These are phyloP conservation scores for Sinapis alba DNA, from an alignment of 441 rosid genomes.

Conservation along the genomic window DNA sequence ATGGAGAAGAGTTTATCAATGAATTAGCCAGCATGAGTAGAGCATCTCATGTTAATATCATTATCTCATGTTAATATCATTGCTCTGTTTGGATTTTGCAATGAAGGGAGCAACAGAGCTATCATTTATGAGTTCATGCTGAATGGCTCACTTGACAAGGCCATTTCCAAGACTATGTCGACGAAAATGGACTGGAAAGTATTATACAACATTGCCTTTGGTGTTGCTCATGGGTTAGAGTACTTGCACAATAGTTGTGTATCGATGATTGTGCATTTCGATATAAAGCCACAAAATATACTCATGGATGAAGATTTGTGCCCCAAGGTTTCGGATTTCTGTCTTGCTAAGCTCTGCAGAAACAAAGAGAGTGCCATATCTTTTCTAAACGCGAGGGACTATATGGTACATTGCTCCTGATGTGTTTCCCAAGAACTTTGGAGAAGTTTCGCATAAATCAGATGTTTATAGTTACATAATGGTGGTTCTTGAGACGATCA, in stretches of 20 bases:
- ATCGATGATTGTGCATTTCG: constrained; percentile 42
- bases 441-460: neutral
- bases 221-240: constrained; percentile 46
- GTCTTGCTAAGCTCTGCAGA: constrained; percentile 38
- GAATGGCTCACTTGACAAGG: constrained; percentile 49
- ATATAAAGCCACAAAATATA: constrained; percentile 49
- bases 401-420: neutral
- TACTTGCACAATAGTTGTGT: constrained; percentile 46
- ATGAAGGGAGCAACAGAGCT: constrained; percentile 38
- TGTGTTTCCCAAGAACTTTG: neutral
- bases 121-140: constrained; percentile 45
- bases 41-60: constrained; percentile 51
- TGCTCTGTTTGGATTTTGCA: constrained; percentile 45
- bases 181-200: constrained; percentile 19
- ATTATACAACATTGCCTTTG: constrained; percentile 31
- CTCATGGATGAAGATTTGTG: constrained; percentile 38
- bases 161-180: constrained; percentile 13
- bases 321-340: constrained; percentile 46
- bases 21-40: constrained; percentile 44
- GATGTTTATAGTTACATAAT: neutral
- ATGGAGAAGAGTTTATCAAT: constrained; percentile 49
- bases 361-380: constrained; percentile 33
- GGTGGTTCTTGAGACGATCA: neutral
- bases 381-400: neutral
- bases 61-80: constrained; percentile 51